A percentile compares a stretch with the other conserved stretches of the same genome.
These are phyloP conservation scores for Didymella pinodella DNA, from an alignment of 2,329 filamentous ascomycete species.

Conservation along the genomic window DNA sequence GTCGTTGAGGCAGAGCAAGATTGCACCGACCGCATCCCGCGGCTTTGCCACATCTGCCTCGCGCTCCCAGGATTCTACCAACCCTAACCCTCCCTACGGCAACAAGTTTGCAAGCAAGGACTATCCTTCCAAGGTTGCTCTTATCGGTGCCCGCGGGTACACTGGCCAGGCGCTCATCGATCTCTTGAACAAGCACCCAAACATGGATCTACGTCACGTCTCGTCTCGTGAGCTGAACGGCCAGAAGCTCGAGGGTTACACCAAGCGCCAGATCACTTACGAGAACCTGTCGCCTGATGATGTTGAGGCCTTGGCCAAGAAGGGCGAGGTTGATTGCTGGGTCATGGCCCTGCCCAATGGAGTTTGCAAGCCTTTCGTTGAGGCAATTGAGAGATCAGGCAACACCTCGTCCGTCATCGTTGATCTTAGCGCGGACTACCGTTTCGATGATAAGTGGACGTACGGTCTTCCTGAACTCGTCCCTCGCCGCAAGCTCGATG, in stretches of 20 bases:
- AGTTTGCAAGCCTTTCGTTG: slow-evolving; percentile 91
- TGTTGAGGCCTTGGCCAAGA: slow-evolving; percentile 81
- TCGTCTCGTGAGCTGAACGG: slow-evolving; percentile 92
- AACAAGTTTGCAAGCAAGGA: slow-evolving; percentile 87
- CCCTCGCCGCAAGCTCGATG: slow-evolving; percentile 76
- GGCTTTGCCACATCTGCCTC: slow-evolving; percentile 64
- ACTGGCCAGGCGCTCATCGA: slow-evolving; percentile 91
- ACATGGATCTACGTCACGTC: slow-evolving; percentile 89
- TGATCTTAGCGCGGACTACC: slow-evolving; percentile 95
- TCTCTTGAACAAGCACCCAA: slow-evolving; percentile 84
- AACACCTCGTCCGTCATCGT: slow-evolving; percentile 77
- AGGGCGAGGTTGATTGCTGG: slow-evolving; percentile 91
- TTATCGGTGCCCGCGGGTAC: slow-evolving; percentile 93
- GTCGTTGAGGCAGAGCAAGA: slow-evolving; percentile 29
- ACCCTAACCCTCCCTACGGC: slow-evolving; percentile 89
- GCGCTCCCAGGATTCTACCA: slow-evolving; percentile 63
- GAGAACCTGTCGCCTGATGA: slow-evolving; percentile 90
- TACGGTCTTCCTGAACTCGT: slow-evolving; percentile 91
- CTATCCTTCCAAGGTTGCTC: slow-evolving; percentile 78
- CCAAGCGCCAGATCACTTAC: slow-evolving; percentile 90
- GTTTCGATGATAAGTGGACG: slow-evolving; percentile 85
- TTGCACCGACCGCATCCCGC: slow-evolving; percentile 53
- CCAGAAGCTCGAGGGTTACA: slow-evolving; percentile 86
- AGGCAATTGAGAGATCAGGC: slow-evolving; percentile 79
- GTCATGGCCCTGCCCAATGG: slow-evolving; percentile 97